phyloP scores from a whole-genome alignment of 306 rosid genomes.

The Vachellia pachyceras region DNA sequence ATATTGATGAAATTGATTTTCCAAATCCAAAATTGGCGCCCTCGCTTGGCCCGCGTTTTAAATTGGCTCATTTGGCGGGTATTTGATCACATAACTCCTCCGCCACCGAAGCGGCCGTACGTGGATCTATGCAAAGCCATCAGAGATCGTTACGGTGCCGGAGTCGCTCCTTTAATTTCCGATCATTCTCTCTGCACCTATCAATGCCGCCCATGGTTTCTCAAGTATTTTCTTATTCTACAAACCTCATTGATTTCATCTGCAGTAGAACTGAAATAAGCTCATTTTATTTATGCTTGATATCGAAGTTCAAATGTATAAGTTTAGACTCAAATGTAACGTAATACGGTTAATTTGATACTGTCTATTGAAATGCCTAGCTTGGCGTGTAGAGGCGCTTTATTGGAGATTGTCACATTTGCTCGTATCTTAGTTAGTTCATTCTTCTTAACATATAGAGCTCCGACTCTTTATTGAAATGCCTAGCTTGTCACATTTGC shows the following conservation, averaged over 20 bases:
- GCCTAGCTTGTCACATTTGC: no score
- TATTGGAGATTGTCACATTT: background rate
- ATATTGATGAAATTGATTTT: no score
- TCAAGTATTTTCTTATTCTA: background rate
- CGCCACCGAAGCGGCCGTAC: background rate
- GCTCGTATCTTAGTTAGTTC: background rate
- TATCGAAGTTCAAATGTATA: background rate
- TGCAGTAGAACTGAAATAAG: background rate
- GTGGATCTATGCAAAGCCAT: background rate
- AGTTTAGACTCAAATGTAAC: background rate
- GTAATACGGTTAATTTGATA: background rate
- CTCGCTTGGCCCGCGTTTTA: no score
- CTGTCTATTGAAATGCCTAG: background rate
- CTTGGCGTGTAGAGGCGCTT: background rate
- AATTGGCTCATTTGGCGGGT: no score
- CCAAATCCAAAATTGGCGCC: no score
- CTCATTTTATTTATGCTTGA: background rate
- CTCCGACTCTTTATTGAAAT: no score
- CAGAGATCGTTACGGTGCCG: no score
- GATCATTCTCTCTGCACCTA: constrained; percentile 39
- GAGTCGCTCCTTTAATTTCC: constrained; percentile 37
- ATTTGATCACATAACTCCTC: background rate
- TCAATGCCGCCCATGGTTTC: background rate
- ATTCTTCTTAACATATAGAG: no score
- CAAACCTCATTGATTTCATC: no score